Evolutionary conservation across 2,329 filamentous ascomycete genomes (phyloP), one percentile per base, ranked within the genome.

Genomic region (Penicillium griseofulvum): DNA sequence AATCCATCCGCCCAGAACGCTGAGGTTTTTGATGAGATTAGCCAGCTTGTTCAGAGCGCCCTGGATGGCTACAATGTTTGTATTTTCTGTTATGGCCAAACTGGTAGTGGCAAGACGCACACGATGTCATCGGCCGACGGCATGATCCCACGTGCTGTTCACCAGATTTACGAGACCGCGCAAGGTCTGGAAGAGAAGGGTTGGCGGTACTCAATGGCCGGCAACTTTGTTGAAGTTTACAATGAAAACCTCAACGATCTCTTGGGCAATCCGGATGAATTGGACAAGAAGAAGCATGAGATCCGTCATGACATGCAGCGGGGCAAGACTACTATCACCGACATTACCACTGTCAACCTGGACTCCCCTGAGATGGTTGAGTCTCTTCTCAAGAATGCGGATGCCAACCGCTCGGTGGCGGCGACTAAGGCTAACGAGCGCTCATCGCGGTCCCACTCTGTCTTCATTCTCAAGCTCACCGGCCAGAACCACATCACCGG

Each of bases 1-100:
- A 83, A 87, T 0, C 91, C 92, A 0, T 75, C 78, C 0, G 85
- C 87, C 1, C 83, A 87, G 63, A 99, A 99, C 69, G 81, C 85
- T 17, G 88, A 96, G 62, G 87, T 99, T 1, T 99, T 99, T 70
- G 90, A 90, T 52, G 94, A 99, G 71, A 97, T 97, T 69, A 95
- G 91, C 54, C 94, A 99, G 71, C 83, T 99, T 33, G 92, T 99
- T 1, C 94, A 99, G 74, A 96, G 90, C 64, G 94, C 95, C 0
- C 81, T 99, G 37, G 94, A 99, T 68, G 94, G 94, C 1, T 99
- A 96, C 78, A 99, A 97, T 65, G 94, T 99, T 49, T 97, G 93
- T 74, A 97, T 99, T 60, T 96, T 99, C 76, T 97, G 92, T 70
- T 99, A 99, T 69, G 94, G 94, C 41, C 94, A 99, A 74, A 99